These are phyloP conservation scores for Carex littledalei DNA, from an alignment of 176 grass and related monocot genomes.

Conservation along the genomic window DNA sequence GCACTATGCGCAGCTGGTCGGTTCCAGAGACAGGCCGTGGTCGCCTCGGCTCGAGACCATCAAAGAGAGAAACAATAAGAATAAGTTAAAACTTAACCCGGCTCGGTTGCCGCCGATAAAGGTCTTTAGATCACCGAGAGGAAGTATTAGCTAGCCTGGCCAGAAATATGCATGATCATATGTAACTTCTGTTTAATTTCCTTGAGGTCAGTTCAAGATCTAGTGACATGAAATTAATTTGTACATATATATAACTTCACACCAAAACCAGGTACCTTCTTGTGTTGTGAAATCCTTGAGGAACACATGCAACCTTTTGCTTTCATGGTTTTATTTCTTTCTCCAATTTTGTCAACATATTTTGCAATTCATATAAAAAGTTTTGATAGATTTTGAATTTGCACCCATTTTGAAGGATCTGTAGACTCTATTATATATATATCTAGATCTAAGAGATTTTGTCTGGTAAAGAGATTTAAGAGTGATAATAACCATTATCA, in stretches of 20 bases:
- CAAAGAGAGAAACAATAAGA: slow-evolving; percentile 33
- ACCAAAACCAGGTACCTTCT: background rate
- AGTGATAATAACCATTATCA: too few relatives aligned
- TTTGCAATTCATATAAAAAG: background rate
- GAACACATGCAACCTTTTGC: background rate
- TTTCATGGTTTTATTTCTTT: background rate
- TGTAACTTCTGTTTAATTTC: background rate
- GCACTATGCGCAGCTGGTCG: slow-evolving; percentile 73
- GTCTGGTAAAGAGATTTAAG: too few relatives aligned
- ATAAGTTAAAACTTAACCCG: background rate
- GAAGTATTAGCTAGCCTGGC: background rate
- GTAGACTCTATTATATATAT: too few relatives aligned
- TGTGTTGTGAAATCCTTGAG: background rate
- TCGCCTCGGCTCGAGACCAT: slow-evolving; percentile 79
- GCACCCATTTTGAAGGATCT: background rate
- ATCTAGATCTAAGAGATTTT: too few relatives aligned
- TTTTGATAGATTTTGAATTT: background rate
- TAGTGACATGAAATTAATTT: background rate
- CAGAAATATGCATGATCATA: background rate
- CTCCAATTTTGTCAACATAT: background rate
- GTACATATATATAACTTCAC: background rate
- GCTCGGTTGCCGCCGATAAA: slow-evolving; percentile 34
- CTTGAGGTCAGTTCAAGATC: slow-evolving; percentile 9
- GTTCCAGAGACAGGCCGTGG: slow-evolving; percentile 50
- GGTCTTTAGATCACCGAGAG: slow-evolving; percentile 38